Evolutionary conservation across 1,139 yeast genomes (phyloP).

Genomic region (Geotrichum carabidarum): DNA sequence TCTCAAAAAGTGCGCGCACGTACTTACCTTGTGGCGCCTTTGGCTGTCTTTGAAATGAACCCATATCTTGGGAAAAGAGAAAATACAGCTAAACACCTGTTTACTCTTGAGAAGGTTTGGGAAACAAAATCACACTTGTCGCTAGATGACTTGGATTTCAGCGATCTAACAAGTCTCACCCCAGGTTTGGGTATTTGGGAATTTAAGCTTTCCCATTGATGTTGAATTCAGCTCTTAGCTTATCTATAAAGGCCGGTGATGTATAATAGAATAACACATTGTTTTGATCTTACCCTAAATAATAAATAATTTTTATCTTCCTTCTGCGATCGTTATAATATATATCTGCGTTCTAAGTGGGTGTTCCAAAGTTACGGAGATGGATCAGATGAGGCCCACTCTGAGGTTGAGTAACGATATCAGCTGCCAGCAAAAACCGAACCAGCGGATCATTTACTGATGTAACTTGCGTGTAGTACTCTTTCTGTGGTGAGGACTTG

Average conservation of each 20-base stretch:
- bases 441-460: background rate
- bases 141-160: conserved; percentile 46
- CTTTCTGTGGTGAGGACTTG: background rate
- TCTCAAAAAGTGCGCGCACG: conserved; percentile 7
- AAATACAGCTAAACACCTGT: background rate
- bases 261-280: too few species aligned
- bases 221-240: background rate
- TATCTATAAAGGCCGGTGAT: background rate
- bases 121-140: conserved; percentile 26
- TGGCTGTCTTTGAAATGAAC: conserved; percentile 37
- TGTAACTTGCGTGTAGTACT: background rate
- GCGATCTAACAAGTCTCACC: conserved; percentile 42
- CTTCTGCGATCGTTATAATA: background rate
- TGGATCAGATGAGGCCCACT: background rate
- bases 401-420: background rate
- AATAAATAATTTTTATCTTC: background rate
- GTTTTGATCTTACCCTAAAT: background rate
- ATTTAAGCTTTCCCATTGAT: conserved; percentile 23
- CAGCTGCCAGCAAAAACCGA: conserved; percentile 1
- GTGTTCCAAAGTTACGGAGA: conserved; percentile 1
- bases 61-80: background rate
- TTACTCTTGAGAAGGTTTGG: conserved; percentile 26
- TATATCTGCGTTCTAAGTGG: background rate
- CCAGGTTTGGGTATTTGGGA: conserved; percentile 61
- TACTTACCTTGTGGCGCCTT: conserved; percentile 45